These are phyloP conservation scores for Talaromyces atroroseus DNA, from an alignment of 2,329 filamentous ascomycete species.

Conservation along the genomic window DNA sequence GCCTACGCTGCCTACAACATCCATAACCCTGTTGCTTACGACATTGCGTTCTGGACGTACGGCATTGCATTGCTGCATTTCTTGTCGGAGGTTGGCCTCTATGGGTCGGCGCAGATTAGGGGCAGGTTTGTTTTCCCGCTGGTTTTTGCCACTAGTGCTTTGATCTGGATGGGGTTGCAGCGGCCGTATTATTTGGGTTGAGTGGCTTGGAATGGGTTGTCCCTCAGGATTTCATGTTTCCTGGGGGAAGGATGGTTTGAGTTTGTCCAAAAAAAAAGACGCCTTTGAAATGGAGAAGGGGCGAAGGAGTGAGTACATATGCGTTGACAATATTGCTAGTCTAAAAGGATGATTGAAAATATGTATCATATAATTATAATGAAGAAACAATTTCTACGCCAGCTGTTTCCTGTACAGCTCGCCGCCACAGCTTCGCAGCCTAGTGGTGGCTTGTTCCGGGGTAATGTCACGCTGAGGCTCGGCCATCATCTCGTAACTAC, in stretches of 20 bases:
- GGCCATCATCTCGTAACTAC: constrained; percentile 80
- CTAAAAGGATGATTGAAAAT: background rate
- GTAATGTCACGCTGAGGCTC: constrained; percentile 99
- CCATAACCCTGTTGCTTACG: constrained; percentile 64
- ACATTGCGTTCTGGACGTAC: constrained; percentile 78
- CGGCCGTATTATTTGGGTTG: constrained; percentile 26
- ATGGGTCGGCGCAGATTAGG: constrained; percentile 65
- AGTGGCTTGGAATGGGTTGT: background rate
- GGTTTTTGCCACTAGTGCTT: constrained; percentile 49
- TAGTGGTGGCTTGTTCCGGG: constrained; percentile 83
- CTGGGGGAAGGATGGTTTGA: background rate
- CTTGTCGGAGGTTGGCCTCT: constrained; percentile 72
- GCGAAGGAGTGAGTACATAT: background rate
- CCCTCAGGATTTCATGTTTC: background rate
- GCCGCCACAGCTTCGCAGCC: constrained; percentile 69
- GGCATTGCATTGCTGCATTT: constrained; percentile 73
- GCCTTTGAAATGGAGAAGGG: too few relatives aligned
- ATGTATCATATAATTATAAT: background rate
- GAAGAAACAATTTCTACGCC: background rate
- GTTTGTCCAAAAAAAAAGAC: background rate
- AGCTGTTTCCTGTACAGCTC: constrained; percentile 73
- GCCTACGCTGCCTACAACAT: constrained; percentile 82
- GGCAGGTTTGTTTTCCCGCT: constrained; percentile 56
- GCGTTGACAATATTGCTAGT: background rate
- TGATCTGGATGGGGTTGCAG: constrained; percentile 61